phyloP scores from a whole-genome alignment of 1,284 basidiomycete species.

The Leccinum huronense region DNA sequence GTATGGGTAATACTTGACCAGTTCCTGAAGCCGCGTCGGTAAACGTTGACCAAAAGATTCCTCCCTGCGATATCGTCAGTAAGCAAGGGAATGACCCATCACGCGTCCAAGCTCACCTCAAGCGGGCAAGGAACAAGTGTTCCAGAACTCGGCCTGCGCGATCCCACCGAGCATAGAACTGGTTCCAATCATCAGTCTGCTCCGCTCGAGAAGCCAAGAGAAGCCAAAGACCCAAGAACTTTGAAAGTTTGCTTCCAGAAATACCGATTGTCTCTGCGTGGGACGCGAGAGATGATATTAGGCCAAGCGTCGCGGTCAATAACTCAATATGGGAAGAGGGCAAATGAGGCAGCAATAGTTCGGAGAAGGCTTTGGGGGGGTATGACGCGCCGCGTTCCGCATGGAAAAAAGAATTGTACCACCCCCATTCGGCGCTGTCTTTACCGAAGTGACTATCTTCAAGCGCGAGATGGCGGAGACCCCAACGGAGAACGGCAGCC shows the following conservation, averaged over 20 bases:
- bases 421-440: constrained; percentile 45
- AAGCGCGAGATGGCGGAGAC: constrained; percentile 64
- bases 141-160: constrained; percentile 65
- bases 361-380: constrained; percentile 58
- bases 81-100: not conserved
- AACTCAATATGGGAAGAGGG: constrained; percentile 57
- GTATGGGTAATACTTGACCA: constrained; percentile 68
- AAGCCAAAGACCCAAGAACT: constrained; percentile 71
- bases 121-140: constrained; percentile 66
- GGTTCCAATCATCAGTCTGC: constrained; percentile 45
- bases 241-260: constrained; percentile 71
- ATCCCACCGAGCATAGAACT: constrained; percentile 74
- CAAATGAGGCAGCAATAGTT: constrained; percentile 54
- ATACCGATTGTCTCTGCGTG: constrained; percentile 68
- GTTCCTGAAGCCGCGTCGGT: constrained; percentile 67
- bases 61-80: constrained; percentile 44
- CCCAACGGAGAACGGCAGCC: constrained; percentile 78
- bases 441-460: constrained; percentile 54
- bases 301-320: constrained; percentile 53
- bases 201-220: constrained; percentile 47
- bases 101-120: constrained; percentile 48
- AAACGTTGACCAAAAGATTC: constrained; percentile 54
- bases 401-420: constrained; percentile 63
- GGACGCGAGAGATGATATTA: constrained; percentile 65
- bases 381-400: constrained; percentile 57